Conservation (phyloP, 352 stramenopile species). For the Globisporangium mamillatum region DNA sequence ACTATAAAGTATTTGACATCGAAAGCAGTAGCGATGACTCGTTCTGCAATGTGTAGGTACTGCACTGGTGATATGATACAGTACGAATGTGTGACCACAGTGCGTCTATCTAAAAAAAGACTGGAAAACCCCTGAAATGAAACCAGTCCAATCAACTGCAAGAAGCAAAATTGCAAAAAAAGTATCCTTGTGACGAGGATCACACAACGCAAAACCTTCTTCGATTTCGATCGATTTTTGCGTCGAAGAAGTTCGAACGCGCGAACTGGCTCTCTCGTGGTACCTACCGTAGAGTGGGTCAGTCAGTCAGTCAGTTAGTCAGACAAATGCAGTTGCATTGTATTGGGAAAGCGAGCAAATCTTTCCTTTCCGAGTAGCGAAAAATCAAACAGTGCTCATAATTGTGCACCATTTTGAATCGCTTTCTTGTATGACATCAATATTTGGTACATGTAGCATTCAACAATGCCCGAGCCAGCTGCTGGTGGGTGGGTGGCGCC, state of each 20-base stretch:
- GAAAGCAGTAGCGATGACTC: background rate
- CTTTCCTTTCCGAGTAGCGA: background rate
- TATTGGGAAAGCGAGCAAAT: background rate
- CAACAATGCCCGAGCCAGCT: slow-evolving; percentile 3
- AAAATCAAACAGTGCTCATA: background rate
- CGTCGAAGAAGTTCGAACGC: background rate
- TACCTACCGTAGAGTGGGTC: slow-evolving; percentile 2
- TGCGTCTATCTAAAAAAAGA: background rate
- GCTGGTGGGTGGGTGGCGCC: background rate
- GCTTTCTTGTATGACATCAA: background rate
- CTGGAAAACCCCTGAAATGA: background rate
- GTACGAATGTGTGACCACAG: background rate
- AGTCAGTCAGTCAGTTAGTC: slow-evolving; percentile 2
- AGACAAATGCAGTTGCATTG: background rate
- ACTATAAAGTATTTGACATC: too few species aligned
- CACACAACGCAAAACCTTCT: background rate
- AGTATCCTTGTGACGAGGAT: slow-evolving; percentile 3
- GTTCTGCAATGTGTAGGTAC: background rate
- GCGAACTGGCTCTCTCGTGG: slow-evolving; percentile 1
- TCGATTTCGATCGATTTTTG: background rate
- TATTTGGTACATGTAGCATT: background rate
- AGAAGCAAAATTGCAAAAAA: background rate
- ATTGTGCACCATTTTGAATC: background rate
- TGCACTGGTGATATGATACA: background rate
- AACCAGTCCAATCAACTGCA: background rate